Evolutionary conservation across 1,284 basidiomycete genomes (phyloP), one percentile per base, ranked within the genome.

Genomic region (Ganoderma multipileum): DNA sequence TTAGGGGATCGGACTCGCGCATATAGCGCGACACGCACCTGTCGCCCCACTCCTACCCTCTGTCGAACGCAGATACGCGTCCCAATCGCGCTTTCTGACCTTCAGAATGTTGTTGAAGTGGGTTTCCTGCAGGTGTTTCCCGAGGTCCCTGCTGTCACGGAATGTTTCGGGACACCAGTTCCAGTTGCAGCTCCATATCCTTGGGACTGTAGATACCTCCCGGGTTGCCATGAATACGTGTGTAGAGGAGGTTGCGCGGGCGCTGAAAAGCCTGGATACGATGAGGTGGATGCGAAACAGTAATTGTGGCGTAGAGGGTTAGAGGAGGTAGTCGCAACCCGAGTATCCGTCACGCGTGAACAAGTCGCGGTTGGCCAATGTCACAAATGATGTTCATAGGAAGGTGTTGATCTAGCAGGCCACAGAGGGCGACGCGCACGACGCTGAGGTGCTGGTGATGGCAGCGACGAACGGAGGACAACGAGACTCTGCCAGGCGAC

Each of bases 171-270:
- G 64, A 41, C 74, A 75, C 72, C 73, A 73, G 47, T 71, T 67
- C 74, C 74, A 75, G 33, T 62, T 70, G 60, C 74, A 75, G 8
- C 57, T n/a, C 67, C 69, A 72, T 8, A 74, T 38, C 33, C 33
- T 58, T n/a, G 55, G 55, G 2, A 16, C 6, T 3, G 20, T 12
- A 58, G 1, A 23, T 58, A 33, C 7, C 1, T 18, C 33, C 9
- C 38, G 55, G 33, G 38, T 30, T 3, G 33, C 8, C 55, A 58
- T 58, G 20, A 23, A 33, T 23, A 38, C 23, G 47, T 38, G 38
- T 66, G 23, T 26, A 50, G 68, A 63, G 68, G 63, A 66, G 59
- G 67, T 54, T 20, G 62, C 38, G 54, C 23, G 23, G 14, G 47
- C 12, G 11, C 23, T 26, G 23, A 9, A 26, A 50, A 11, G 38